Percentiles rank a stretch among this genome's conserved stretches.
phyloP scores from a whole-genome alignment of 2,329 filamentous ascomycete species.

The Diaporthe batatas region DNA sequence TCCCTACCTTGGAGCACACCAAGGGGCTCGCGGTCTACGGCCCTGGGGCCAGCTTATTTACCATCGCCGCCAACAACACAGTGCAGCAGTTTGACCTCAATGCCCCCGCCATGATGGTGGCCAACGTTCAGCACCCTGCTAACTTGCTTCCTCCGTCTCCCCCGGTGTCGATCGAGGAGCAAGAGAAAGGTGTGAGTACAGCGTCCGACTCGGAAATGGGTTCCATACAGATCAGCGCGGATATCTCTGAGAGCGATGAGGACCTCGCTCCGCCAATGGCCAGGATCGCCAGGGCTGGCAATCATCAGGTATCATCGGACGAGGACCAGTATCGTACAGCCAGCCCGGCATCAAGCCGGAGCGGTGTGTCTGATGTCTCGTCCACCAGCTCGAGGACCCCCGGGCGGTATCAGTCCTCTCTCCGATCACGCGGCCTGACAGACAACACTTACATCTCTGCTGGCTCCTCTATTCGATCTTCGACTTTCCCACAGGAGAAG shows the following conservation, averaged over 20 bases:
- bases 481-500: constrained; percentile 45
- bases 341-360: constrained; percentile 75
- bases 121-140: constrained; percentile 88
- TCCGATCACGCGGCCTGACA: constrained; percentile 67
- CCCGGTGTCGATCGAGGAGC: constrained; percentile 83
- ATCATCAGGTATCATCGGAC: constrained; percentile 70
- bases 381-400: constrained; percentile 68
- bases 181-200: constrained; percentile 66
- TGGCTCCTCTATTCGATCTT: constrained; percentile 68
- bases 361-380: constrained; percentile 71
- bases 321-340: constrained; percentile 72
- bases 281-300: constrained; percentile 79
- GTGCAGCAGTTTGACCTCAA: constrained; percentile 97
- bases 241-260: constrained; percentile 81
- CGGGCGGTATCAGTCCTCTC: constrained; percentile 63
- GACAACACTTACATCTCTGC: constrained; percentile 78
- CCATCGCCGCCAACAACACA: constrained; percentile 86
- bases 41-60: constrained; percentile 91
- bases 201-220: constrained; percentile 68
- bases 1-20: constrained; percentile 87
- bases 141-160: constrained; percentile 84
- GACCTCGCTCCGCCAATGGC: constrained; percentile 82
- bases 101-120: constrained; percentile 82
- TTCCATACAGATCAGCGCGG: constrained; percentile 68
- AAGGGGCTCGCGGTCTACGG: constrained; percentile 89